Base-by-base conservation (phyloP, 139 green algal genomes). In the Chlorella ohadii region DNA sequence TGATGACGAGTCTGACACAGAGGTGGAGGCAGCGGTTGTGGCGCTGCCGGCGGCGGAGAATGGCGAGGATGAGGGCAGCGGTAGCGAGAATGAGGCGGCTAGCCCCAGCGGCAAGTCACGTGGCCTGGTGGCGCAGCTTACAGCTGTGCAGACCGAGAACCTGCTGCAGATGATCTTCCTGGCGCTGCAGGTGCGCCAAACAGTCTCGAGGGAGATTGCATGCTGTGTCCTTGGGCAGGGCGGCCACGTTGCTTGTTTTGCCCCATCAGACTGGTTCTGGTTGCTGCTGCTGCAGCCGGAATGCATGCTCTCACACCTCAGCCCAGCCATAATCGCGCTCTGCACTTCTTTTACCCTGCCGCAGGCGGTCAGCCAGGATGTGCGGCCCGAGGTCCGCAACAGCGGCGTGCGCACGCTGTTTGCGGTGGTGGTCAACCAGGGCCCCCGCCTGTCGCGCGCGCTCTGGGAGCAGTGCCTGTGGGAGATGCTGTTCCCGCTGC, bases 391-490 rank as follows among this genome's bases (percentile, higher is more conserved):
- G 90, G 92, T 97, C 4, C 92, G 95, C 85, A 98, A 98, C 89
- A 93, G 88, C 57, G 94, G 87, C 15, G 91, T 96, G 44, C 91
- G 95, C 78, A 98, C 95, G 19, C 88, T 98, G 34, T 97, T 96
- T 87, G 84, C 94, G 31, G 92, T 96, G 44, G 87, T 98, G 34
- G 88, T 92, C 64, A 90, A 88, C 81, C 93, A 97, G 55, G 92
- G 94, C 44, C 66, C 66, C 57, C 78, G 88, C 56, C 86, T 98
- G 44, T 92, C 90, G 28, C 70, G 44, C 5, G 41, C 64, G 25
- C 51, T 87, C 13, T 97, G 94, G 96, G 87, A 93, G 13, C 85
- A 93, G 55, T 93, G 89, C 82, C 82, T 98, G 34, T 96, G 93
- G 91, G 88, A 93, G 66, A 90, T 96, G 34, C 84, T 97, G 51